phyloP scores from a whole-genome alignment of 2,329 filamentous ascomycete species.

The Orbilia blumenaviensis region DNA sequence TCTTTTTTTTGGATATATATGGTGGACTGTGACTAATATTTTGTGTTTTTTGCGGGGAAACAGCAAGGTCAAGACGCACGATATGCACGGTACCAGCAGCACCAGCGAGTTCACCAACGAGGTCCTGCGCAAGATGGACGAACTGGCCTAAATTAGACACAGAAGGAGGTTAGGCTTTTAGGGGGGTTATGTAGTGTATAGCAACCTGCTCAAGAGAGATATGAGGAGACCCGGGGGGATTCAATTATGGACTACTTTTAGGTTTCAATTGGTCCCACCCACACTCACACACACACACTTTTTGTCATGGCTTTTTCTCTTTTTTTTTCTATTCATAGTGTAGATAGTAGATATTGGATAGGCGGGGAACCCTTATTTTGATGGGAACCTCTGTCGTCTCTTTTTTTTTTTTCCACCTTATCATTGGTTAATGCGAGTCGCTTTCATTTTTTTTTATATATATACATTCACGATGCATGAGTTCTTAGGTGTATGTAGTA shows the following conservation, averaged over 20 bases:
- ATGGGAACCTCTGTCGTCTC: too few species aligned
- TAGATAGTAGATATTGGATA: conserved; percentile 38
- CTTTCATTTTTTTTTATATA: too few species aligned
- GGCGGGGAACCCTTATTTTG: too few species aligned
- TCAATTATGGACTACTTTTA: background rate
- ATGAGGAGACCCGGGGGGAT: background rate
- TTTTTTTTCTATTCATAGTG: conserved; percentile 13
- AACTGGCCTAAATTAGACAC: conserved; percentile 49
- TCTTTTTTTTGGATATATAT: background rate
- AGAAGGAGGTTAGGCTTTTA: conserved; percentile 1
- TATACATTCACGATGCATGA: too few species aligned
- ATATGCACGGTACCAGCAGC: conserved; percentile 91
- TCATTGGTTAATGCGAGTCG: too few species aligned
- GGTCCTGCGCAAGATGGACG: conserved; percentile 93
- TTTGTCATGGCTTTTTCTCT: background rate
- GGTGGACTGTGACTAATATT: conserved; percentile 63
- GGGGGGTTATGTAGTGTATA: too few species aligned
- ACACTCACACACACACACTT: too few species aligned
- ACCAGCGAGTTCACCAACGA: conserved; percentile 96
- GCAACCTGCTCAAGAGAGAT: background rate
- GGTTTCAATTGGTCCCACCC: too few species aligned
- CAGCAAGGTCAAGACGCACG: conserved; percentile 86
- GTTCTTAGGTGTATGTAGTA: too few species aligned
- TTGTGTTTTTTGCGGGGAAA: conserved; percentile 56
- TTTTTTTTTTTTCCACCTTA: too few species aligned